These are phyloP conservation scores for Mycena belliarum DNA, from an alignment of 768 basidiomycete species.

Conservation along the genomic window DNA sequence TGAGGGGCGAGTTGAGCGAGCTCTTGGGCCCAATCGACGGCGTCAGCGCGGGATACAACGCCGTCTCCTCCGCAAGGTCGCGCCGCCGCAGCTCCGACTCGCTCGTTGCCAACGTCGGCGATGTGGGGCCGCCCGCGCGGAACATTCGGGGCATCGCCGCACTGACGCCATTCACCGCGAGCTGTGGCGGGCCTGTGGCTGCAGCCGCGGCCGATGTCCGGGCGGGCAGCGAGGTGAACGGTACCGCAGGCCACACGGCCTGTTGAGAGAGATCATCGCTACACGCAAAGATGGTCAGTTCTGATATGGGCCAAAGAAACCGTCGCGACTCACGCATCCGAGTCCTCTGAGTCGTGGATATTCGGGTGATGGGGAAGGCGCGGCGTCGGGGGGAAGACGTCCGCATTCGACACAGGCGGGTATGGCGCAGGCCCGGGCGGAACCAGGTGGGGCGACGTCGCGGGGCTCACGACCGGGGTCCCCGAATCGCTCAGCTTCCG, in stretches of 20 bases:
- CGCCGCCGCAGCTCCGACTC: constrained; percentile 51
- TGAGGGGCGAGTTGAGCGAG: constrained; percentile 55
- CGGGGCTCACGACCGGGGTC: no score
- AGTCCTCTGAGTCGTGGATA: constrained; percentile 3
- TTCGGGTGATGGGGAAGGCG: constrained; percentile 35
- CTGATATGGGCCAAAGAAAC: background rate
- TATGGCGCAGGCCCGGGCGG: constrained; percentile 29
- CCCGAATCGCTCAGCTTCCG: no score
- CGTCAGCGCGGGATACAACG: constrained; percentile 28
- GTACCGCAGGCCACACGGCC: constrained; percentile 45
- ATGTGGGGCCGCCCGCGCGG: constrained; percentile 12
- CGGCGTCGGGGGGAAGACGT: constrained; percentile 40
- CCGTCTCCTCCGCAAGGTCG: constrained; percentile 49
- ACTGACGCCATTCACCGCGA: constrained; percentile 71
- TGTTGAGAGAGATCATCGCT: constrained; percentile 23
- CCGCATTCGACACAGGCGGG: constrained; percentile 26
- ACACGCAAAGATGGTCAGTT: background rate
- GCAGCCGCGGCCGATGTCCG: constrained; percentile 31
- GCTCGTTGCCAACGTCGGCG: constrained; percentile 36
- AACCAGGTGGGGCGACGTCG: constrained; percentile 30
- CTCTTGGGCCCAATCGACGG: constrained; percentile 25
- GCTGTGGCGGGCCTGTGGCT: constrained; percentile 47
- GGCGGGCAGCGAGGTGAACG: constrained; percentile 37
- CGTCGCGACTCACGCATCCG: constrained; percentile 8
- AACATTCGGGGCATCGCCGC: constrained; percentile 58